Evolutionary conservation across 208 protist species (phyloP), one percentile per base, ranked within the genome.

Genomic region (Crithidia brevicula): DNA sequence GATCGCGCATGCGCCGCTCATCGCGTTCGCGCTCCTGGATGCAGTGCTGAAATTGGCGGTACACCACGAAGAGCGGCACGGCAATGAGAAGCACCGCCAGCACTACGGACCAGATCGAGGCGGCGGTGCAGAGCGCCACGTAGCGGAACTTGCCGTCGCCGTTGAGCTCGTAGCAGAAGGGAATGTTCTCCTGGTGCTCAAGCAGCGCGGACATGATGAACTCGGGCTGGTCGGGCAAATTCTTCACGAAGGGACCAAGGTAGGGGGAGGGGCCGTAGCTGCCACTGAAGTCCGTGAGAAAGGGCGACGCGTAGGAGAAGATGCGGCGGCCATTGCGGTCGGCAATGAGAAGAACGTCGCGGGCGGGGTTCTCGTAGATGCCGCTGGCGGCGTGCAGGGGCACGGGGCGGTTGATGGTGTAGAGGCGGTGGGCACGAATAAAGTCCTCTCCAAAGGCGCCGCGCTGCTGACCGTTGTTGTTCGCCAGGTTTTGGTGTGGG

Each of bases 101-200:
- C 16, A 76, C 68, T 31, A 81, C 40, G 0, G 79, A 80, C 88
- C 91, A 96, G 23, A 91, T 77, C 54, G 84, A 85, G 18, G 73
- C 85, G 10, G 87, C 91, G 3, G 83, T 82, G 80, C 91, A 96
- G 16, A 96, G 71, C 11, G 89, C 86, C 6, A 86, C 87, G 58
- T 94, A 93, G 66, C 86, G 88, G 62, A 93, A 82, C 52, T 67
- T 68, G 36, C 88, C 89, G 30, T 89, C 72, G 13, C 71, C 65
- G 54, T 62, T 69, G 31, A 96, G 82, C 70, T 96, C 91, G 61
- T 96, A 93, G 73, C 91, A 94, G 64, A 91, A 94, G 13, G 89
- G 87, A 25, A 96, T 88, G 46, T 89, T 88, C 30, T 66, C 50
- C 58, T 96, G 91, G 50, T 89, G 74, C 74, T 94, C 89, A 28